Conservation (phyloP, 257 asterid genomes). For the Penstemon eatonii region DNA sequence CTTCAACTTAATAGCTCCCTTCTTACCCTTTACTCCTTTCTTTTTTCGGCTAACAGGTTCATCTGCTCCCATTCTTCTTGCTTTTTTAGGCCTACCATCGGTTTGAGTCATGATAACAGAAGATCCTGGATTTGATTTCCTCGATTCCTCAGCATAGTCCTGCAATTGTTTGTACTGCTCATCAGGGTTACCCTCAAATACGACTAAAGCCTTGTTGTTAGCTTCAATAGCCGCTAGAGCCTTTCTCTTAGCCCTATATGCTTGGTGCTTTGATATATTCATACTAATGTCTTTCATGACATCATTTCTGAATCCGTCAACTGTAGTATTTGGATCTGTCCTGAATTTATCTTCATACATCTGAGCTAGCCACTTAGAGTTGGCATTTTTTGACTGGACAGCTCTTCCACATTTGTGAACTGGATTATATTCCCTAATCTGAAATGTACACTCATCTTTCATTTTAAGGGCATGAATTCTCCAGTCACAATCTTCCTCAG, state of each 20-base stretch:
- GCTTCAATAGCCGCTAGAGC: not conserved
- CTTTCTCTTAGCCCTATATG: constrained; percentile 1
- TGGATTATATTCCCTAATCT: not conserved
- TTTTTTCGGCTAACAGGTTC: no score
- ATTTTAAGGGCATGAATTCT: not conserved
- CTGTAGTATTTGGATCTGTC: not conserved
- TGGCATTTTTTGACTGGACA: no score
- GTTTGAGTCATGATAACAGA: no score
- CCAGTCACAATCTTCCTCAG: not conserved
- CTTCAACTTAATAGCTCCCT: no score
- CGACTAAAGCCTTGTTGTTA: not conserved
- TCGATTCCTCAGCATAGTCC: not conserved
- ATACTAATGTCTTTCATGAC: not conserved
- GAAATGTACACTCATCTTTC: not conserved
- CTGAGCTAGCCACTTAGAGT: no score
- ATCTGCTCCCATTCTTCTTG: no score
- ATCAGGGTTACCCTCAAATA: not conserved
- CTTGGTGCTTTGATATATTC: not conserved
- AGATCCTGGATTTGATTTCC: no score
- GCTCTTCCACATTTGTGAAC: no score
- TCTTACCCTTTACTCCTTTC: no score
- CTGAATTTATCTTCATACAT: no score
- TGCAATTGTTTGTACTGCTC: not conserved
- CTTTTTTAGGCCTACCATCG: no score
- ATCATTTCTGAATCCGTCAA: not conserved